Percentiles rank a stretch among this genome's conserved stretches.
These are phyloP conservation scores for Nitzschia sp. DNA, from an alignment of 108 stramenopile species.

Conservation along the genomic window DNA sequence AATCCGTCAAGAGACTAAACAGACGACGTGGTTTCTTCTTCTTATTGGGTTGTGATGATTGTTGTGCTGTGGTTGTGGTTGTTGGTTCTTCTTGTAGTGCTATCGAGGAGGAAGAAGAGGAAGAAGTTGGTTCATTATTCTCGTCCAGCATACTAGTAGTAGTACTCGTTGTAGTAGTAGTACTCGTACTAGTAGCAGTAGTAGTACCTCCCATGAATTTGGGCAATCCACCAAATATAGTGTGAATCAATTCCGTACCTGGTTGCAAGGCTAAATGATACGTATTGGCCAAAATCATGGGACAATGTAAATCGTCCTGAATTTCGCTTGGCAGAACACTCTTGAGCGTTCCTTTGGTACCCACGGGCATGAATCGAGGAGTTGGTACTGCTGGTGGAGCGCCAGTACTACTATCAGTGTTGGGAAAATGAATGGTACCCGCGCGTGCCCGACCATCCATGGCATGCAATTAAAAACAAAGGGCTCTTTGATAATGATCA, in stretches of 20 bases:
- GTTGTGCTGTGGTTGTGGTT: slow-evolving; percentile 9
- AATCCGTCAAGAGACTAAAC: slow-evolving; percentile 89
- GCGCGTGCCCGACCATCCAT: slow-evolving; percentile 70
- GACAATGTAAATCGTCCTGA: slow-evolving; percentile 60
- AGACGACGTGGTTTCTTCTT: background rate
- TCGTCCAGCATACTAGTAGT: background rate
- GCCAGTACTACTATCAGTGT: too few species aligned
- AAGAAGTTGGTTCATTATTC: background rate
- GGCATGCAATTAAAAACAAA: slow-evolving; percentile 72
- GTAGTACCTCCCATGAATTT: slow-evolving; percentile 83
- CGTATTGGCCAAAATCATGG: slow-evolving; percentile 95
- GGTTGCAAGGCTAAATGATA: slow-evolving; percentile 97
- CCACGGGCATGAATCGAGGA: slow-evolving; percentile 99
- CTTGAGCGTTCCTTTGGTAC: slow-evolving; percentile 97
- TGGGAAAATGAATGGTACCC: slow-evolving; percentile 69
- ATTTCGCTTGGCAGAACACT: slow-evolving; percentile 84
- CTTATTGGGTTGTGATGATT: background rate
- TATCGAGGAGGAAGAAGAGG: background rate
- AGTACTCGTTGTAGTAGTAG: background rate
- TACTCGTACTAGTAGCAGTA: background rate
- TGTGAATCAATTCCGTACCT: slow-evolving; percentile 76
- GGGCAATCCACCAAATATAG: slow-evolving; percentile 86
- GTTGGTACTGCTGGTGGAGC: slow-evolving; percentile 72
- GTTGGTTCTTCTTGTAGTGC: background rate
- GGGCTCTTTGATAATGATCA: slow-evolving; percentile 35